A percentile compares a stretch with the other conserved stretches of the same genome.
phyloP scores from a whole-genome alignment of 768 basidiomycete species.

The Russula lepida region DNA sequence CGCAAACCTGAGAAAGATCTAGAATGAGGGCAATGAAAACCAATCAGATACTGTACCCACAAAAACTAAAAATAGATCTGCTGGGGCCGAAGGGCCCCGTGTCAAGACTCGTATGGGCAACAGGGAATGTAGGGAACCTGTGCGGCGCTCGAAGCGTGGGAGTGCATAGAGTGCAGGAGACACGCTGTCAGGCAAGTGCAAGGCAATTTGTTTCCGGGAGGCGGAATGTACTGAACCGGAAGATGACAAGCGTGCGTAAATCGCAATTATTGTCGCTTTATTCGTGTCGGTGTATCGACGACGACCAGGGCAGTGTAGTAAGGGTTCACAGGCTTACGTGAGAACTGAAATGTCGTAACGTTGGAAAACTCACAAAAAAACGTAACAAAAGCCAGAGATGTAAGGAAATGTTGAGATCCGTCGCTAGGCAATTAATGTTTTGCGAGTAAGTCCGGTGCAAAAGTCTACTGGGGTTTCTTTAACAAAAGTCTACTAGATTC shows the following conservation, averaged over 20 bases:
- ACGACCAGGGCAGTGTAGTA: not conserved
- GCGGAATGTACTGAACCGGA: not conserved
- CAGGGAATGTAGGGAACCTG: no score
- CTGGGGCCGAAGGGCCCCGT: not conserved
- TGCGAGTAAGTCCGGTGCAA: not conserved
- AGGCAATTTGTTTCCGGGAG: not conserved
- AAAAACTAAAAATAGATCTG: not conserved
- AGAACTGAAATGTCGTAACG: not conserved
- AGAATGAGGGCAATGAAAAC: no score
- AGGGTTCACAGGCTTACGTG: not conserved
- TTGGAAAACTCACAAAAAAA: not conserved
- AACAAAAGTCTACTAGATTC: not conserved
- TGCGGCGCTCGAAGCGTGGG: not conserved
- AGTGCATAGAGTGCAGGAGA: not conserved
- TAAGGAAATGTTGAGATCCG: not conserved
- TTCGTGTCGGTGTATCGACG: not conserved
- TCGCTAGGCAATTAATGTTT: not conserved
- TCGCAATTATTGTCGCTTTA: not conserved
- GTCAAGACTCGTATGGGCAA: not conserved
- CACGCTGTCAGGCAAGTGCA: not conserved
- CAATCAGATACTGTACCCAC: not conserved
- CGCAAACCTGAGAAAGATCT: no score
- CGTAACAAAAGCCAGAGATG: constrained; percentile 9
- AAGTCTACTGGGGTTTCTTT: not conserved
- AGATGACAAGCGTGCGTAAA: not conserved